Evolutionary conservation across 2,329 filamentous ascomycete species (phyloP).

Genomic region (Taxawa tesnikishii): DNA sequence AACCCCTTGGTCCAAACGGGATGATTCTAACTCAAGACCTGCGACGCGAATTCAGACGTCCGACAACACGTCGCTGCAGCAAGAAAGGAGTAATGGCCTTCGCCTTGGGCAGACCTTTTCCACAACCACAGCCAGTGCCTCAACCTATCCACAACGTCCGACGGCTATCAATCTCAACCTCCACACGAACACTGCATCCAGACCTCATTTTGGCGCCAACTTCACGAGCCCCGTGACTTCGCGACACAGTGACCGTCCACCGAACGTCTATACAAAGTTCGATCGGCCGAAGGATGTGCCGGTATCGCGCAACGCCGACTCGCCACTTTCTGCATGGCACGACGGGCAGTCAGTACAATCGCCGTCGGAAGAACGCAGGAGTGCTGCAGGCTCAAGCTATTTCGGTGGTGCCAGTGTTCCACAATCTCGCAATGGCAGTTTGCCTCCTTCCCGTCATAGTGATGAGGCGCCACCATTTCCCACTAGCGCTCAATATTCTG

Average conservation of each 20-base stretch:
- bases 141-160: conserved; percentile 11
- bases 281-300: conserved; percentile 13
- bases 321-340: conserved; percentile 1
- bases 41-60: conserved; percentile 21
- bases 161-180: conserved; percentile 15
- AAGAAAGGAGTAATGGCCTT: conserved; percentile 24
- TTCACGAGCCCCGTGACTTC: conserved; percentile 11
- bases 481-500: too few species aligned
- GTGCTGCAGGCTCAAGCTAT: conserved; percentile 18
- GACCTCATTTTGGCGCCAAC: conserved; percentile 11
- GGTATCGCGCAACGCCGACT: not conserved
- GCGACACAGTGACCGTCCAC: conserved; percentile 14
- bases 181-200: conserved; percentile 9
- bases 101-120: conserved; percentile 19
- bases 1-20: conserved; percentile 13
- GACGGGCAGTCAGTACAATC: conserved; percentile 6
- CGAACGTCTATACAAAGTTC: conserved; percentile 22
- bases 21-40: not conserved
- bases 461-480: conserved; percentile 24
- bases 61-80: conserved; percentile 22
- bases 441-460: conserved; percentile 44
- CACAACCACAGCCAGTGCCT: conserved; percentile 19
- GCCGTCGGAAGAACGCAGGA: conserved; percentile 9
- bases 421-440: conserved; percentile 41
- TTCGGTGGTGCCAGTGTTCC: conserved; percentile 27